A percentile compares a stretch with the other conserved stretches of the same genome.
phyloP scores from a whole-genome alignment of 2,329 filamentous ascomycete genomes.

The Xylaria sp. region DNA sequence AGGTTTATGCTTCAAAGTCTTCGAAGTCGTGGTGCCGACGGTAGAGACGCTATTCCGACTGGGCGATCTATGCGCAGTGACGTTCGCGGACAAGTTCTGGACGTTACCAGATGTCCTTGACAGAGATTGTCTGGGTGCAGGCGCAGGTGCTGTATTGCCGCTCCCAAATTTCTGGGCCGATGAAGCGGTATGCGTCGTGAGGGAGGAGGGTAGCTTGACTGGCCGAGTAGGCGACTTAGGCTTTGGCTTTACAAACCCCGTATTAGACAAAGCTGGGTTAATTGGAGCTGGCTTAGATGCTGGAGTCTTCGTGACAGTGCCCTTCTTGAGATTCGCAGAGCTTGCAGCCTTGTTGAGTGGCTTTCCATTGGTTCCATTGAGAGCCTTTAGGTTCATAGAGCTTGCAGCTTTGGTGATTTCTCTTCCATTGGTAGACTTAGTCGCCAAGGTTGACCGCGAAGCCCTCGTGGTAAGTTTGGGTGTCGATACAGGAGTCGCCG shows the following conservation, averaged over 20 bases:
- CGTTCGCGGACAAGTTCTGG: slow-evolving; percentile 44
- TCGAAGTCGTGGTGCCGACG: slow-evolving; percentile 51
- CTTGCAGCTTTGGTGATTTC: slow-evolving; percentile 50
- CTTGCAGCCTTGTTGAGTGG: slow-evolving; percentile 32
- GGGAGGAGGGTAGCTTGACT: slow-evolving; percentile 71
- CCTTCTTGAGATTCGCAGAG: slow-evolving; percentile 51
- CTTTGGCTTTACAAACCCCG: slow-evolving; percentile 67
- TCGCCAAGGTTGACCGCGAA: slow-evolving; percentile 52
- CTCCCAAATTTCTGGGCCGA: slow-evolving; percentile 71
- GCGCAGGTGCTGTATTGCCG: slow-evolving; percentile 43
- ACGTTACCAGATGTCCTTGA: slow-evolving; percentile 55
- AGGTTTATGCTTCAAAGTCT: slow-evolving; percentile 42
- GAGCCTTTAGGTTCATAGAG: slow-evolving; percentile 25
- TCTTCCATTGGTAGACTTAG: slow-evolving; percentile 52
- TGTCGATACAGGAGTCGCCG: slow-evolving; percentile 42
- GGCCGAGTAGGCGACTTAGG: slow-evolving; percentile 76
- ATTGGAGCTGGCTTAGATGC: slow-evolving; percentile 56
- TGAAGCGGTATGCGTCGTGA: slow-evolving; percentile 76
- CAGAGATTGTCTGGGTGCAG: slow-evolving; percentile 54
- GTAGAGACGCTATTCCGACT: slow-evolving; percentile 59
- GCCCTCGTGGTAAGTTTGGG: slow-evolving; percentile 51
- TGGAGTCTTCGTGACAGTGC: slow-evolving; percentile 47
- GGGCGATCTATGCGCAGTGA: slow-evolving; percentile 54
- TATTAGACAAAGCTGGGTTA: slow-evolving; percentile 54
- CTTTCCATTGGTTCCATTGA: slow-evolving; percentile 52